Percentiles rank a stretch among this genome's conserved stretches.
Evolutionary conservation across 2,329 filamentous ascomycete species (phyloP).

Genomic region (Calycina marina): DNA sequence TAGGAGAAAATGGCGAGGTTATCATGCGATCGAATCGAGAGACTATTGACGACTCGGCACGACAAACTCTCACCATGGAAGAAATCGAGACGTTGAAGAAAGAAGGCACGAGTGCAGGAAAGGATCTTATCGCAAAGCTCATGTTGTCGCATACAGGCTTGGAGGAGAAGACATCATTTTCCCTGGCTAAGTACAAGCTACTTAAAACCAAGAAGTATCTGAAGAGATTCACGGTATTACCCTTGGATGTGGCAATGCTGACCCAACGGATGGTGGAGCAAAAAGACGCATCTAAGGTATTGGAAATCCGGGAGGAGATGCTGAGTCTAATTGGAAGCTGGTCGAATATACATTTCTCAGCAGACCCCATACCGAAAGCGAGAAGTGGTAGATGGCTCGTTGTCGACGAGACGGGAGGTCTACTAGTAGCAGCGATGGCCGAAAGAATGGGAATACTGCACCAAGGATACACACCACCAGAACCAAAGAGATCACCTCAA

Average conservation of each 20-base stretch:
- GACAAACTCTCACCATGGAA: slow-evolving; percentile 61
- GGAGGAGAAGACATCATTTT: slow-evolving; percentile 89
- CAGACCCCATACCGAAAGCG: slow-evolving; percentile 5
- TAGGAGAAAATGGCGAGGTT: slow-evolving; percentile 33
- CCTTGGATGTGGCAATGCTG: slow-evolving; percentile 64
- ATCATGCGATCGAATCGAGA: slow-evolving; percentile 42
- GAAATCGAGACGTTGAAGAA: slow-evolving; percentile 61
- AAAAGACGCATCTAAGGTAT: slow-evolving; percentile 63
- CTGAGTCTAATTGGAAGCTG: slow-evolving; percentile 72
- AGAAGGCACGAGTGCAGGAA: slow-evolving; percentile 62
- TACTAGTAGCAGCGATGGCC: slow-evolving; percentile 54
- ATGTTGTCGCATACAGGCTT: slow-evolving; percentile 78
- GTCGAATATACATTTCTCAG: slow-evolving; percentile 66
- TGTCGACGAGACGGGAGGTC: slow-evolving; percentile 55
- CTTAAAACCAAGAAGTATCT: slow-evolving; percentile 92
- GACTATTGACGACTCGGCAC: slow-evolving; percentile 43
- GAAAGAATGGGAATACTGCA: slow-evolving; percentile 57
- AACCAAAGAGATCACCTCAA: slow-evolving; percentile 1
- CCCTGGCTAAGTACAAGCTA: slow-evolving; percentile 88
- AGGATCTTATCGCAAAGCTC: slow-evolving; percentile 85
- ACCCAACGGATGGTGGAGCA: slow-evolving; percentile 67
- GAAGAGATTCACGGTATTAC: slow-evolving; percentile 70
- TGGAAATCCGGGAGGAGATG: slow-evolving; percentile 78
- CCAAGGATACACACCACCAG: slow-evolving; percentile 11
- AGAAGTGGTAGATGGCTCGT: slow-evolving; percentile 44